Evolutionary conservation across 2,329 filamentous ascomycete species (phyloP).

Genomic region (Xylaria hypoxylon): DNA sequence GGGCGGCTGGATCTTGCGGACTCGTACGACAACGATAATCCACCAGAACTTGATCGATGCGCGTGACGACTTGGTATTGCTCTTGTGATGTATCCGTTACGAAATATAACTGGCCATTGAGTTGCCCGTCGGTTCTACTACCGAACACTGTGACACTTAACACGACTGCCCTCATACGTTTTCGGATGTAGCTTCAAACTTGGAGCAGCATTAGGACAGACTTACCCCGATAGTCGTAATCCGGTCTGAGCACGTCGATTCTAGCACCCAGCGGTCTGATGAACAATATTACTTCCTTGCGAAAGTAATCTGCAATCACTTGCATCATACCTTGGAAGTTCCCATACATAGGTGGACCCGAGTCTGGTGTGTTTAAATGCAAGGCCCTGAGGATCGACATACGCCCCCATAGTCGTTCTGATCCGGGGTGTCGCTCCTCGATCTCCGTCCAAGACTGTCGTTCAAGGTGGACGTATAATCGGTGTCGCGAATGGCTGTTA

Average conservation of each 20-base stretch:
- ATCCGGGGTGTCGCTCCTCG: neutral
- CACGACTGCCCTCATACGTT: neutral
- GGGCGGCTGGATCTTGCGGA: too few species aligned
- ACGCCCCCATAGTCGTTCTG: neutral
- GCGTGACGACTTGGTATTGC: slow-evolving; percentile 2
- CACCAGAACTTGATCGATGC: too few species aligned
- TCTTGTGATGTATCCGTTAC: neutral
- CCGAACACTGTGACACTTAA: slow-evolving; percentile 4
- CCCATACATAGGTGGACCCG: slow-evolving; percentile 8
- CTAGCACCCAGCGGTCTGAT: neutral
- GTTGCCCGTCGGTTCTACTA: neutral
- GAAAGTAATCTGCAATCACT: slow-evolving; percentile 22
- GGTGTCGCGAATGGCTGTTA: slow-evolving; percentile 1
- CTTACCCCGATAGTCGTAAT: too few species aligned
- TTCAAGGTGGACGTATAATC: slow-evolving; percentile 7
- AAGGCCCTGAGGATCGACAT: slow-evolving; percentile 9
- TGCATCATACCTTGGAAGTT: slow-evolving; percentile 10
- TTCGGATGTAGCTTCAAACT: too few species aligned
- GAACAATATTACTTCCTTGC: slow-evolving; percentile 18
- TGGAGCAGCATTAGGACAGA: too few species aligned
- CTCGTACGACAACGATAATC: too few species aligned
- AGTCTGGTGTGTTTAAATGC: neutral
- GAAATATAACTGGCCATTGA: slow-evolving; percentile 2
- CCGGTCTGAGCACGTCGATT: too few species aligned
- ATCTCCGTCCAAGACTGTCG: slow-evolving; percentile 1